Conservation (phyloP, 2,329 filamentous ascomycete species). For the Neonectria sp. region DNA sequence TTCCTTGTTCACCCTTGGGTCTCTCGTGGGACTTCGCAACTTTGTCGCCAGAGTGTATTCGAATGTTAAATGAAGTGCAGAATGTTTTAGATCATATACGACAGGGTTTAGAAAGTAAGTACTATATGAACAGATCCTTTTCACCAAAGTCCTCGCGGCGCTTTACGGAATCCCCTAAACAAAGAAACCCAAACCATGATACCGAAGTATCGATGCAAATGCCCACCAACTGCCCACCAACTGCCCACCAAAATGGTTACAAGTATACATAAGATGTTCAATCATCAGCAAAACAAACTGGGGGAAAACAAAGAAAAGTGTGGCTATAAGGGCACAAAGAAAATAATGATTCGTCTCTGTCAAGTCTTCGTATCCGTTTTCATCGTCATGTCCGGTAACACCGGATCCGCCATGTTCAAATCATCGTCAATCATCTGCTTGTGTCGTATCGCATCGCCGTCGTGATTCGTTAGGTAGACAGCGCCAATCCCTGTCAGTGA, state of each 20-base stretch:
- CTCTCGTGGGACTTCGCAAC: not conserved
- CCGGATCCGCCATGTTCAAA: slow-evolving; percentile 27
- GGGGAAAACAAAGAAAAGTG: slow-evolving; percentile 4
- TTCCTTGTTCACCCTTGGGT: not conserved
- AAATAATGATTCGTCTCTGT: slow-evolving; percentile 33
- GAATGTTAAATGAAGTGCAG: not conserved
- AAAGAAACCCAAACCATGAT: slow-evolving; percentile 20
- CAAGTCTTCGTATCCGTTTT: slow-evolving; percentile 32
- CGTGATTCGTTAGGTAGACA: slow-evolving; percentile 34
- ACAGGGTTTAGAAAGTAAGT: slow-evolving; percentile 3
- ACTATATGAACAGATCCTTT: not conserved
- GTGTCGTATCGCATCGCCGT: slow-evolving; percentile 35
- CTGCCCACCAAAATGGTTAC: slow-evolving; percentile 32
- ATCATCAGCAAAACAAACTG: slow-evolving; percentile 23
- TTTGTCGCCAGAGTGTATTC: not conserved
- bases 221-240: slow-evolving; percentile 35
- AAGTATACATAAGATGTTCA: slow-evolving; percentile 34
- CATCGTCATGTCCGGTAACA: slow-evolving; percentile 26
- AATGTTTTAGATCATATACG: not conserved
- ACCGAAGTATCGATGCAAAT: slow-evolving; percentile 31
- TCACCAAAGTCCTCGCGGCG: slow-evolving; percentile 3
- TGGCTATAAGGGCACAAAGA: slow-evolving; percentile 21
- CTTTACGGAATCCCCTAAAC: slow-evolving; percentile 2
- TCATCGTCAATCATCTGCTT: slow-evolving; percentile 41
- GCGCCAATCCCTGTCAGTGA: slow-evolving; percentile 29